Evolutionary conservation across 2,329 filamentous ascomycete species (phyloP).

Genomic region (Paraconiothyrium sp.): DNA sequence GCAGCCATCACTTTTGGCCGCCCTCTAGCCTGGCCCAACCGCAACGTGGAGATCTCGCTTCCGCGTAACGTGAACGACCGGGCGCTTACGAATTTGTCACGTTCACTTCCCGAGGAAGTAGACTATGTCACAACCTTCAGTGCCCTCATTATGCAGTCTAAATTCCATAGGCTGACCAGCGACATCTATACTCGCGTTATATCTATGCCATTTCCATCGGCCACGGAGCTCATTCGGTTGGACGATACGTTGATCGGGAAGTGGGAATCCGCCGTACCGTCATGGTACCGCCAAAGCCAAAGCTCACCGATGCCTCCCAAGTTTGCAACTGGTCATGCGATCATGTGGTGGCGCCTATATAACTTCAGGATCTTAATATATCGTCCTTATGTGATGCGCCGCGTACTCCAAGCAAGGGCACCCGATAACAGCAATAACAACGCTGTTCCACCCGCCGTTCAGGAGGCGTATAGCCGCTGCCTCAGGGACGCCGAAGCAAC

Average conservation of each 20-base stretch:
- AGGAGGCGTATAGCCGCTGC: constrained; percentile 46
- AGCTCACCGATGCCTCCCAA: constrained; percentile 43
- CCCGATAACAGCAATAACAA: constrained; percentile 20
- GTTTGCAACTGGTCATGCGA: constrained; percentile 53
- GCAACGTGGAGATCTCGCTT: constrained; percentile 22
- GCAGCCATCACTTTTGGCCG: constrained; percentile 62
- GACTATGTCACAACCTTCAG: constrained; percentile 55
- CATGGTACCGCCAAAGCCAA: constrained; percentile 50
- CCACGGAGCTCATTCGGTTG: constrained; percentile 53
- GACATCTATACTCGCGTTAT: constrained; percentile 59
- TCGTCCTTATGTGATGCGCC: constrained; percentile 57
- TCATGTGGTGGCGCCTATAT: constrained; percentile 56
- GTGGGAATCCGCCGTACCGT: constrained; percentile 51
- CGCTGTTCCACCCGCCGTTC: constrained; percentile 35
- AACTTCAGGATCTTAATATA: constrained; percentile 62
- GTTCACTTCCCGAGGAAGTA: constrained; percentile 18
- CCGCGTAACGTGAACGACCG: constrained; percentile 20
- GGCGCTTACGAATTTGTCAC: constrained; percentile 45
- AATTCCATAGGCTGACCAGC: constrained; percentile 57
- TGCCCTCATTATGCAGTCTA: constrained; percentile 55
- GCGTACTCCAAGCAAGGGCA: constrained; percentile 37
- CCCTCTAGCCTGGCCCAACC: constrained; percentile 44
- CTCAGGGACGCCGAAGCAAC: constrained; percentile 54
- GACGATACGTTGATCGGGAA: constrained; percentile 52
- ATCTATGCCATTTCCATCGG: constrained; percentile 54